Percentiles rank a stretch among this genome's conserved stretches.
These are phyloP conservation scores for Penicillium antarcticum DNA, from an alignment of 495 filamentous ascomycete genomes.

Conservation along the genomic window DNA sequence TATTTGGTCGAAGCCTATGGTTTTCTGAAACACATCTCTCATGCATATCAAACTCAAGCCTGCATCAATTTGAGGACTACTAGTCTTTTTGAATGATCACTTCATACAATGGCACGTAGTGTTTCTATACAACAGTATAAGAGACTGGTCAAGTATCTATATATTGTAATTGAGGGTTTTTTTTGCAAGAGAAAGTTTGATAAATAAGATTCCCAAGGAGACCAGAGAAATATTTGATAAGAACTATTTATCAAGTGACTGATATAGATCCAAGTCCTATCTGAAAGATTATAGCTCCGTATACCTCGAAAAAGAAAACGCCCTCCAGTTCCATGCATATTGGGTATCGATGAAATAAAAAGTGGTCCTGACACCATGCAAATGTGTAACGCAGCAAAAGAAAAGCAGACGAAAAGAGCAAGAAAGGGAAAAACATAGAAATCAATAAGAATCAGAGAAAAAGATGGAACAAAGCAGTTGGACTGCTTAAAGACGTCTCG, in stretches of 20 bases:
- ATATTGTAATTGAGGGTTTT: no score
- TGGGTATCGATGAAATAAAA: slow-evolving; percentile 24
- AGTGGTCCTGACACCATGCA: slow-evolving; percentile 14
- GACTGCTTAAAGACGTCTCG: slow-evolving; percentile 32
- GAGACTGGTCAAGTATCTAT: no score
- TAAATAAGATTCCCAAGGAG: no score
- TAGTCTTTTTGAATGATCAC: neutral
- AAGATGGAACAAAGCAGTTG: slow-evolving; percentile 44
- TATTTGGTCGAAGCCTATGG: slow-evolving; percentile 5
- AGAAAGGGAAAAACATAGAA: neutral
- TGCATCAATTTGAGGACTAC: neutral
- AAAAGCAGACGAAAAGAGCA: neutral
- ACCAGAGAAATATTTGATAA: no score
- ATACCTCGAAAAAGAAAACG: slow-evolving; percentile 7
- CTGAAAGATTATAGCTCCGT: no score
- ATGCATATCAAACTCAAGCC: slow-evolving; percentile 13
- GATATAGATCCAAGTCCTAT: no score
- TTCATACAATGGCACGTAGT: no score
- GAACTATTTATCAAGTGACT: no score
- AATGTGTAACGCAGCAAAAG: neutral
- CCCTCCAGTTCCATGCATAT: slow-evolving; percentile 19
- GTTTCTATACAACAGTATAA: no score
- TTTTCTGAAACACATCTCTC: slow-evolving; percentile 1
- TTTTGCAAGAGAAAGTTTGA: no score
- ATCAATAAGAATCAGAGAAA: slow-evolving; percentile 36